phyloP scores from a whole-genome alignment of 495 filamentous ascomycete genomes.

The Pyrenula massariospora region DNA sequence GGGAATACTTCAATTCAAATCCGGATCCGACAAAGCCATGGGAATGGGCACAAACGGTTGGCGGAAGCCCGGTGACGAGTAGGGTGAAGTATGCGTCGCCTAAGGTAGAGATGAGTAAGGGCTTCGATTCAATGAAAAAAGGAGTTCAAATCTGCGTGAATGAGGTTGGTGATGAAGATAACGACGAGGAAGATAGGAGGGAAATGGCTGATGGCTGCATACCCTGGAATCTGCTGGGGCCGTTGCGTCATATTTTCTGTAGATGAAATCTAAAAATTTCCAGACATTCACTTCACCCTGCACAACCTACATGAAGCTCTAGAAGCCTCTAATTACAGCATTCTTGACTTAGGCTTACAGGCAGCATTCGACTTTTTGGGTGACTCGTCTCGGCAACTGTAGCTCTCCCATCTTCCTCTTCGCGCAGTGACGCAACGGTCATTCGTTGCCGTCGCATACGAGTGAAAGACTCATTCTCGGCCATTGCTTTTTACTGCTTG shows the following conservation, averaged over 20 bases:
- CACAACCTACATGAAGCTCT: too few relatives aligned
- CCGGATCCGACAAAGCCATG: conserved; percentile 49
- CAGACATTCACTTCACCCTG: too few relatives aligned
- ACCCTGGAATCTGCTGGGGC: not conserved
- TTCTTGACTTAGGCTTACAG: too few relatives aligned
- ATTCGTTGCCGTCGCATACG: too few relatives aligned
- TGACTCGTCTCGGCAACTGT: too few relatives aligned
- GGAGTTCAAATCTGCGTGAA: not conserved
- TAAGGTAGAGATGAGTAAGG: not conserved
- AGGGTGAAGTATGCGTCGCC: not conserved
- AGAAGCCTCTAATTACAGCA: too few relatives aligned
- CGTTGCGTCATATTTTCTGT: not conserved
- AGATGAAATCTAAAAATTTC: not conserved
- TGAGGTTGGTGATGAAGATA: not conserved
- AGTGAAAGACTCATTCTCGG: too few relatives aligned
- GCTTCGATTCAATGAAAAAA: not conserved
- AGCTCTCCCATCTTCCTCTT: too few relatives aligned
- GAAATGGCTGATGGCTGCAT: not conserved
- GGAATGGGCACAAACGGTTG: conserved; percentile 54
- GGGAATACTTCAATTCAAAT: conserved; percentile 72
- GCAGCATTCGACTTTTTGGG: too few relatives aligned
- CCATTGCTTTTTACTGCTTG: too few relatives aligned
- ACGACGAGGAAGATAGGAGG: not conserved
- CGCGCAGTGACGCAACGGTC: too few relatives aligned
- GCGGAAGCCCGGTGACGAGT: not conserved